Conservation (phyloP, 257 asterid species). For the Apocynum venetum region DNA sequence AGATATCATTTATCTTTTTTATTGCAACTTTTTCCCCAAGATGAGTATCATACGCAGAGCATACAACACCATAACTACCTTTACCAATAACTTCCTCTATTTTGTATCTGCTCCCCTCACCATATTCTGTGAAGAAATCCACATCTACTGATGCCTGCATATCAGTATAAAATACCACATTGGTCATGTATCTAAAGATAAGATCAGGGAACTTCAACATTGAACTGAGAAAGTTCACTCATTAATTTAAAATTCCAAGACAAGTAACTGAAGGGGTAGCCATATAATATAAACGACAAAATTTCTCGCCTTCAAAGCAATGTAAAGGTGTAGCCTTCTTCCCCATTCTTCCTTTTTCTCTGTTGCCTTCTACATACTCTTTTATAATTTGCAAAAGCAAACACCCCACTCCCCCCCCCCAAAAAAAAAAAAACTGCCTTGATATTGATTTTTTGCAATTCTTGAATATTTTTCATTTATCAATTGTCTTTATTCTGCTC, state of each 20-base stretch:
- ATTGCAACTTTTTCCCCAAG: slow-evolving; percentile 91
- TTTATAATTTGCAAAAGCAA: background rate
- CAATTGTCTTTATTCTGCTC: background rate
- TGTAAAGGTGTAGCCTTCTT: background rate
- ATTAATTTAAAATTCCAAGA: background rate
- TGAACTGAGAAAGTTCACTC: background rate
- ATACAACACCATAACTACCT: slow-evolving; percentile 97
- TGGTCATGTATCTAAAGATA: background rate
- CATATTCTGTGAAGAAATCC: slow-evolving; percentile 94
- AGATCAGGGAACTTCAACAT: background rate
- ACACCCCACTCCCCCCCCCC: background rate
- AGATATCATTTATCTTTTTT: slow-evolving; percentile 88
- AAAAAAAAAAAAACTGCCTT: background rate
- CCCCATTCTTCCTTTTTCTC: background rate
- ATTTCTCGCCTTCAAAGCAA: background rate
- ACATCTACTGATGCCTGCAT: slow-evolving; percentile 67
- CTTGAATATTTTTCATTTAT: background rate
- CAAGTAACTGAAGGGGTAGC: background rate
- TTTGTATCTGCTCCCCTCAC: slow-evolving; percentile 89
- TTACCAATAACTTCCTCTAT: slow-evolving; percentile 96
- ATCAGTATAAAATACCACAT: slow-evolving; percentile 11
- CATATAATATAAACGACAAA: background rate
- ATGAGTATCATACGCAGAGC: slow-evolving; percentile 92
- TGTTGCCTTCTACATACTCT: background rate
- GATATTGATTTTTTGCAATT: background rate